A percentile compares a stretch with the other conserved stretches of the same genome.
Conservation (phyloP, 345 rosid genomes). For the Gossypium stocksii region DNA sequence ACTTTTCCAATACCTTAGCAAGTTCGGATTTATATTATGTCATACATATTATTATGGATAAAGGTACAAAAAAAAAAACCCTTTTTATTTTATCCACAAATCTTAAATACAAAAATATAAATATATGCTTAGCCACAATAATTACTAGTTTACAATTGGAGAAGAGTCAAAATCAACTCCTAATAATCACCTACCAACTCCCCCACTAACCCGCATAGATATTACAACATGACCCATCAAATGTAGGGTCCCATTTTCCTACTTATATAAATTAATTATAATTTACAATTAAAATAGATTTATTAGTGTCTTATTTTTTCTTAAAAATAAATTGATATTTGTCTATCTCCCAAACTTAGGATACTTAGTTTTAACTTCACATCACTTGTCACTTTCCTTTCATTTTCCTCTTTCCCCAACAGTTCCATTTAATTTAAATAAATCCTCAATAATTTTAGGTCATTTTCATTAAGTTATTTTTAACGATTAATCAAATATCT, state of each 20-base stretch:
- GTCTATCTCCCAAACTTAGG: conserved; percentile 19
- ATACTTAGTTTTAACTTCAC: conserved; percentile 25
- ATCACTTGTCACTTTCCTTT: conserved; percentile 23
- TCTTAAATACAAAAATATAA: neutral
- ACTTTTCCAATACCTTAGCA: neutral
- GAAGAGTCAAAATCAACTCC: conserved; percentile 22
- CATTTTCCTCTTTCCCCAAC: conserved; percentile 14
- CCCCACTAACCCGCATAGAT: conserved; percentile 25
- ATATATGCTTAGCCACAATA: neutral
- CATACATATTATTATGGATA: neutral
- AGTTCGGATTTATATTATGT: neutral
- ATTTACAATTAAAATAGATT: neutral
- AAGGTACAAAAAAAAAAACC: neutral
- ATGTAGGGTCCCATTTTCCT: conserved; percentile 20
- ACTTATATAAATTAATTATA: neutral
- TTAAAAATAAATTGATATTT: neutral
- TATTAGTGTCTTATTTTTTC: neutral
- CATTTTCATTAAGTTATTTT: neutral
- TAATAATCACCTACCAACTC: conserved; percentile 13
- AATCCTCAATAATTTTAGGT: neutral
- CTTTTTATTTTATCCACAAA: neutral
- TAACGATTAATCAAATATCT: neutral
- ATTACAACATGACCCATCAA: conserved; percentile 13
- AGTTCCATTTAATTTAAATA: neutral
- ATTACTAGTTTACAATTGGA: conserved; percentile 20